A percentile compares a stretch with the other conserved stretches of the same genome.
Evolutionary conservation across 257 asterid genomes (phyloP).

Genomic region (Salvia splendens): DNA sequence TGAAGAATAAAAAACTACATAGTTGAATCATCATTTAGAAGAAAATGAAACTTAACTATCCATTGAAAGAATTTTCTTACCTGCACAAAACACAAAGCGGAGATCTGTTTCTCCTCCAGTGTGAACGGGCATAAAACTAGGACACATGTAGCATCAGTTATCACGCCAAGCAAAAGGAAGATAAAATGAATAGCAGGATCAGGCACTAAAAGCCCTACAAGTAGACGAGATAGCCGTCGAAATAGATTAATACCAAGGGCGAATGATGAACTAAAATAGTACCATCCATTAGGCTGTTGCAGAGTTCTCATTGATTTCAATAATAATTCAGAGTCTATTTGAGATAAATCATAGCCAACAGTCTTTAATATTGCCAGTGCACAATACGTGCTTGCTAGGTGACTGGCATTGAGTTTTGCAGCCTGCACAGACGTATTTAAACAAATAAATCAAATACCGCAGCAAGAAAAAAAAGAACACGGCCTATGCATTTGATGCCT

Average conservation of each 20-base stretch:
- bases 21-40: slow-evolving; percentile 25
- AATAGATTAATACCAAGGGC: slow-evolving; percentile 5
- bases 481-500: slow-evolving; percentile 10
- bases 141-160: slow-evolving; percentile 14
- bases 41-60: slow-evolving; percentile 23
- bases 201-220: slow-evolving; percentile 3
- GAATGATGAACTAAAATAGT: slow-evolving; percentile 22
- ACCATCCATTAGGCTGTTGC: slow-evolving; percentile 94
- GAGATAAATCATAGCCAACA: slow-evolving; percentile 75
- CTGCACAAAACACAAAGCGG: slow-evolving; percentile 93
- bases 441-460: slow-evolving; percentile 19
- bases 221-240: slow-evolving; percentile 1
- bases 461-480: slow-evolving; percentile 13
- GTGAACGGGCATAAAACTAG: slow-evolving; percentile 92
- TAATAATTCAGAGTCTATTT: slow-evolving; percentile 51
- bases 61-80: slow-evolving; percentile 40
- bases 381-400: slow-evolving; percentile 92
- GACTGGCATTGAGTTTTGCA: slow-evolving; percentile 53
- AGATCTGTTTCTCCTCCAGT: slow-evolving; percentile 95
- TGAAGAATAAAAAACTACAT: slow-evolving; percentile 39
- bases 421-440: slow-evolving; percentile 45
- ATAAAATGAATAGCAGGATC: slow-evolving; percentile 2
- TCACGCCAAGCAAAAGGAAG: neutral
- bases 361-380: slow-evolving; percentile 83
- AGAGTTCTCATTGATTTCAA: slow-evolving; percentile 83